These are phyloP conservation scores for Pseudocohnilembus persalinus DNA, from an alignment of 169 alveolate genomes.

Conservation along the genomic window DNA sequence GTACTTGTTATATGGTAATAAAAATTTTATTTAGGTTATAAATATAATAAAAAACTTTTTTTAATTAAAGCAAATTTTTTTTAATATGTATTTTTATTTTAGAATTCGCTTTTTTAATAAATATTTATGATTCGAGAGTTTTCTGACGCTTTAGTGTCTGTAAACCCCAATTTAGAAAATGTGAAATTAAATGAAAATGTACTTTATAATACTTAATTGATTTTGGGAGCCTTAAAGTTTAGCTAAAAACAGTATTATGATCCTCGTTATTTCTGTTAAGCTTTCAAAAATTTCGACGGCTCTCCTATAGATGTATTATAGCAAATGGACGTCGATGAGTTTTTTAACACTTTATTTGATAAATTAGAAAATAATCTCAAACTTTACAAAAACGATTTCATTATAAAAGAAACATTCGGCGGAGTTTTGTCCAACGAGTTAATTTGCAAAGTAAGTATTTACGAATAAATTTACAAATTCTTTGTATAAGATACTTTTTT, in stretches of 20 bases:
- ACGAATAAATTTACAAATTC: background rate
- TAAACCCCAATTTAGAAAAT: background rate
- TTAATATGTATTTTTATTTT: too few species aligned
- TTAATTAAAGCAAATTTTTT: background rate
- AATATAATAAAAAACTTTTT: too few species aligned
- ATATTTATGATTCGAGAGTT: constrained; percentile 96
- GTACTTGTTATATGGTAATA: constrained; percentile 97
- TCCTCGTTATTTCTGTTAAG: constrained; percentile 66
- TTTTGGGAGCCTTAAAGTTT: constrained; percentile 72
- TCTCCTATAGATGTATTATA: constrained; percentile 72
- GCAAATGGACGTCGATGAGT: constrained; percentile 89
- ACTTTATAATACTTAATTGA: constrained; percentile 50
- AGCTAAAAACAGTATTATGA: constrained; percentile 62
- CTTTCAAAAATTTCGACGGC: constrained; percentile 76
- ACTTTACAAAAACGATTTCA: constrained; percentile 59
- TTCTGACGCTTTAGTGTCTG: constrained; percentile 80
- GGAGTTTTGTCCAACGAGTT: constrained; percentile 76
- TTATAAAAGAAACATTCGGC: constrained; percentile 64
- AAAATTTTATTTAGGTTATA: too few species aligned
- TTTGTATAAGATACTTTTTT: too few species aligned
- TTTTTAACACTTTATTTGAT: constrained; percentile 76
- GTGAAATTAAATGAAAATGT: constrained; percentile 45
- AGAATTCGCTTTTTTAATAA: constrained; percentile 95
- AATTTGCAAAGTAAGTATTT: constrained; percentile 56
- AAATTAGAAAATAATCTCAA: constrained; percentile 75